Evolutionary conservation across 2,329 filamentous ascomycete species (phyloP).

Genomic region (Calonectria leucothoes): DNA sequence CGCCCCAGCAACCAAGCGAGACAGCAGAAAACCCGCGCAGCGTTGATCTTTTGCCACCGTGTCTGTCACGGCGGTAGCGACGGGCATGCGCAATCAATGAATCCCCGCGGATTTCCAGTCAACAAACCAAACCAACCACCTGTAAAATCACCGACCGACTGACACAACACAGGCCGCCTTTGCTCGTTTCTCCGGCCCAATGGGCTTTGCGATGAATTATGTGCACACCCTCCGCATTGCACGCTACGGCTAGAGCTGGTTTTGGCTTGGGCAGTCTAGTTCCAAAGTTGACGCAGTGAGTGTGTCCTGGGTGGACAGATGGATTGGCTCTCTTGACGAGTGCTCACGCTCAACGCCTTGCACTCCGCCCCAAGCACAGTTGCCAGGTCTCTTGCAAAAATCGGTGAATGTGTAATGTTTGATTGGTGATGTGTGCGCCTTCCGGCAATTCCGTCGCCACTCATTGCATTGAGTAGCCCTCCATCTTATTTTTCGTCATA

Average conservation of each 20-base stretch:
- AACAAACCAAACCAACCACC: conserved; percentile 29
- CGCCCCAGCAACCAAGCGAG: conserved; percentile 11
- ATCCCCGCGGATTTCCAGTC: conserved; percentile 5
- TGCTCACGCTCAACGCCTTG: conserved; percentile 16
- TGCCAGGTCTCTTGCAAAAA: conserved; percentile 25
- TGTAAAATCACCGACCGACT: conserved; percentile 21
- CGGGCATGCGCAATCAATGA: conserved; percentile 3
- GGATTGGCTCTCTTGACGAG: conserved; percentile 1
- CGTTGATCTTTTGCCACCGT: conserved; percentile 17
- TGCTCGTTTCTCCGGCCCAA: conserved; percentile 31
- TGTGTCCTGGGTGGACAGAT: conserved; percentile 1
- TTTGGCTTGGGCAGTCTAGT: conserved; percentile 9
- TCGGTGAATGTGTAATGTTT: conserved; percentile 40
- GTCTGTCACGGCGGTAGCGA: conserved; percentile 13
- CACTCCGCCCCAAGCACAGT: conserved; percentile 2
- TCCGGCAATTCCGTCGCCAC: conserved; percentile 22
- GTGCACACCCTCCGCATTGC: conserved; percentile 31
- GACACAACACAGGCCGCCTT: conserved; percentile 31
- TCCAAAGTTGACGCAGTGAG: conserved; percentile 4
- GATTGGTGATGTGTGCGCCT: conserved; percentile 38
- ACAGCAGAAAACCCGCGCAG: conserved; percentile 5
- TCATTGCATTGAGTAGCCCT: conserved; percentile 24
- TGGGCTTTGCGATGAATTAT: conserved; percentile 18
- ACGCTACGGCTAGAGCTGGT: conserved; percentile 26
- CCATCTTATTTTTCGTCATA: background rate